Evolutionary conservation across 73 alveolate genomes (phyloP).

Genomic region (Paramecium caudatum): DNA sequence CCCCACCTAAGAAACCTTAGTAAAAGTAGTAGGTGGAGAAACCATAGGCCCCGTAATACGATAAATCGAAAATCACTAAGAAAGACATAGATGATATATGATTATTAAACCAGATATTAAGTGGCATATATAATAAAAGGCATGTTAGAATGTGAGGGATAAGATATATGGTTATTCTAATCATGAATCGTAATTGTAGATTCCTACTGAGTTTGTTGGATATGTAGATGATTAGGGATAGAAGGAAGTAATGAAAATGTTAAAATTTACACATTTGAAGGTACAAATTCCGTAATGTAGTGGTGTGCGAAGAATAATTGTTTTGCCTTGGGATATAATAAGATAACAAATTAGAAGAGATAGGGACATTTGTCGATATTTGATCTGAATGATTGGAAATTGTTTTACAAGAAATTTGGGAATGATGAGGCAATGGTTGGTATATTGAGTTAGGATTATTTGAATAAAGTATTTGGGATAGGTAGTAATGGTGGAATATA

Average conservation of each 20-base stretch:
- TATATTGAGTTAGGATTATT: conserved; percentile 3
- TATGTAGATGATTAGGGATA: conserved; percentile 12
- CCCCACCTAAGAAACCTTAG: not conserved
- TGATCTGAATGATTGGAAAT: conserved; percentile 58
- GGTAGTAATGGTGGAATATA: conserved; percentile 69
- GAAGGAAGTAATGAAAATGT: conserved; percentile 18
- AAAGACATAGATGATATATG: conserved; percentile 20
- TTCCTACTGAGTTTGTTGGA: conserved; percentile 47
- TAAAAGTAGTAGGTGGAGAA: not conserved
- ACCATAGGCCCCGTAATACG: conserved; percentile 16
- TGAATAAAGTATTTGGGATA: conserved; percentile 47
- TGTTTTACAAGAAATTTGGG: conserved; percentile 57
- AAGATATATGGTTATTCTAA: conserved; percentile 1
- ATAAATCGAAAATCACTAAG: not conserved
- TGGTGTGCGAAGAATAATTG: conserved; percentile 51
- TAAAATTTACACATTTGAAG: conserved; percentile 29
- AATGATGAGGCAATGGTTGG: conserved; percentile 67
- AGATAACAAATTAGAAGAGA: conserved; percentile 3
- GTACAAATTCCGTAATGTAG: not conserved
- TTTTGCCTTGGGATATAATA: conserved; percentile 60
- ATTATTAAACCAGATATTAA: conserved; percentile 35
- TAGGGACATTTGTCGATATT: conserved; percentile 43
- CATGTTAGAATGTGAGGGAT: not conserved
- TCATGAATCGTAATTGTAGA: not conserved
- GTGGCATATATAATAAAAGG: conserved; percentile 12